Base-by-base conservation (phyloP, 768 basidiomycete genomes). In the Hypholoma fasciculare region DNA sequence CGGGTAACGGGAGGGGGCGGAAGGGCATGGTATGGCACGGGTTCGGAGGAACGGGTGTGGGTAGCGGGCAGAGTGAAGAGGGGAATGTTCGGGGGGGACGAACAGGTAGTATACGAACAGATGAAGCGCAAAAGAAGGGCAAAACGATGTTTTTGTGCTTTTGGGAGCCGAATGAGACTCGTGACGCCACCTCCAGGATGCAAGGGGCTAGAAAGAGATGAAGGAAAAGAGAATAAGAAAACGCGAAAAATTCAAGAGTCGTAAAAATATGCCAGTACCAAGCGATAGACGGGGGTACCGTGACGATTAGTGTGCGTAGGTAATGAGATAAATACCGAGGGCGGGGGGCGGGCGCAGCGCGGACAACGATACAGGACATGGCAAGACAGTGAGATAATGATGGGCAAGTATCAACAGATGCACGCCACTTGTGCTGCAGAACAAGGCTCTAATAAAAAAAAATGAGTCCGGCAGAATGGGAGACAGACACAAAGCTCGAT, bases 91-190 rank as follows among this genome's bases (percentile, higher is more conserved):
- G 61, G 63, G 58, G 30, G 30, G 30, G 54, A 50, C 52, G 57
- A 66, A 50, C 63, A 65, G 62, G 52, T 58, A 61, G 63, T 63
- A 70, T 64, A 60, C 59, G 56, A 53, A 69, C 69, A 75, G 67
- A 71, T 72, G 72, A 75, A 72, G 72, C 72, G 63, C 65, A 67
- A 69, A 64, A 61, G 61, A 53, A 61, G 60, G 64, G 63, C 62
- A 61, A 23, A 66, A 62, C 67, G 69, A 72, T 82, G 72, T 85
- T 84, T 84, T 84, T 83, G 75, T 76, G 64, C 63, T 68, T 74
- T 71, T 75, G 71, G 44, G 58, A 56, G 58, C 54, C 53, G 48
- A 39, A 42, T 49, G 55, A 46, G 48, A 48, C 46, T 46, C 49
- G 53, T 23, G 51, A 52, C 49, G 54, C 54, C 40, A 47, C 49